These are phyloP conservation scores for Cladorrhinum sp. DNA, from an alignment of 2,329 filamentous ascomycete species.

Conservation along the genomic window DNA sequence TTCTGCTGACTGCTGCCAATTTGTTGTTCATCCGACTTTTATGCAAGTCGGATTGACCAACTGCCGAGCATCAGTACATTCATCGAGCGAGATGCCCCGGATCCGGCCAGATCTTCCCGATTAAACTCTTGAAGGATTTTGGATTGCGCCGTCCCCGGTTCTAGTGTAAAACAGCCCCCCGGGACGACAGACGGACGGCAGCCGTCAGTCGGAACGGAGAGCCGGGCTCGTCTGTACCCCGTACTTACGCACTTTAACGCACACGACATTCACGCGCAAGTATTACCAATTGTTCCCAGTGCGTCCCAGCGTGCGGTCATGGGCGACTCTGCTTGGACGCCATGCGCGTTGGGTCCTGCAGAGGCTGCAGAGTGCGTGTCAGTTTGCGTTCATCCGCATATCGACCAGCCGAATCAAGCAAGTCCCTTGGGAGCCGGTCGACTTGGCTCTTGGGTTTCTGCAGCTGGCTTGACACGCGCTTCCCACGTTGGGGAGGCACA, in stretches of 20 bases:
- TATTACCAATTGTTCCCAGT: not conserved
- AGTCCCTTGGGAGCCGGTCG: slow-evolving; percentile 7
- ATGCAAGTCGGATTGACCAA: not conserved
- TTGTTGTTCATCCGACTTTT: not conserved
- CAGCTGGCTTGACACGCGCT: slow-evolving; percentile 1
- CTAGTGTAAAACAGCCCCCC: not conserved
- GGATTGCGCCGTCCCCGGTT: not conserved
- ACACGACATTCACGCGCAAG: not conserved
- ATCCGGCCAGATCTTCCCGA: not conserved
- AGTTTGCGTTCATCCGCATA: slow-evolving; percentile 5
- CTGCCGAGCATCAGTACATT: not conserved
- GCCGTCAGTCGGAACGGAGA: not conserved
- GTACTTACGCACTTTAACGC: not conserved
- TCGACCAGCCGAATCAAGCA: slow-evolving; percentile 22
- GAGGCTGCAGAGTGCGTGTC: slow-evolving; percentile 10
- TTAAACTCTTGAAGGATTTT: not conserved
- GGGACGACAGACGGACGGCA: not conserved
- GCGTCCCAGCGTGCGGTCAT: not conserved
- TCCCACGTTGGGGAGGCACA: slow-evolving; percentile 1
- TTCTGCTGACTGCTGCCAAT: not conserved
- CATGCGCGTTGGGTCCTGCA: slow-evolving; percentile 14
- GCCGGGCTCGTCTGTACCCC: not conserved
- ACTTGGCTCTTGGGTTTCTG: slow-evolving; percentile 6
- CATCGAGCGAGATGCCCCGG: too few relatives aligned
- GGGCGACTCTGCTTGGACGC: not conserved